phyloP scores from a whole-genome alignment of 805 yeast genomes.

The Clavispora carvajalis region DNA sequence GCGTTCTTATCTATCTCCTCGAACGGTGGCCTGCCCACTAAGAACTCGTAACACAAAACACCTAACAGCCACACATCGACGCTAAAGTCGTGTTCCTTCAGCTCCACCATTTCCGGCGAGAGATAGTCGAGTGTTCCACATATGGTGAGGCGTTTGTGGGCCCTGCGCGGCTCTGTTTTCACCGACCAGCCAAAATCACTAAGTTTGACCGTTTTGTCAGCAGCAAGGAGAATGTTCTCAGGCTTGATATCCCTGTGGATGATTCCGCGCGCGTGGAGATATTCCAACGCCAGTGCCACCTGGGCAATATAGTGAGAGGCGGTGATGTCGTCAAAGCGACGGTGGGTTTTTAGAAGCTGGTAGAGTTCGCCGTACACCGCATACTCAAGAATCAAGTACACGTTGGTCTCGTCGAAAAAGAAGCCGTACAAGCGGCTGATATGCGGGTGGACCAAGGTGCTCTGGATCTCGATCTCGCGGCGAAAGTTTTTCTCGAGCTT shows the following conservation, averaged over 20 bases:
- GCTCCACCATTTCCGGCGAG: slow-evolving; percentile 93
- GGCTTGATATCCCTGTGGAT: slow-evolving; percentile 94
- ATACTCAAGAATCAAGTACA: slow-evolving; percentile 80
- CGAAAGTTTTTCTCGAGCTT: slow-evolving; percentile 81
- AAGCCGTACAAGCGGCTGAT: slow-evolving; percentile 79
- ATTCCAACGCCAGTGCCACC: slow-evolving; percentile 71
- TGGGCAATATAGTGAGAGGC: slow-evolving; percentile 81
- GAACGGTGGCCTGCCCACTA: slow-evolving; percentile 89
- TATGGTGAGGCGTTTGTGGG: slow-evolving; percentile 60
- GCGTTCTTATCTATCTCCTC: slow-evolving; percentile 74
- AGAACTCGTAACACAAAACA: slow-evolving; percentile 73
- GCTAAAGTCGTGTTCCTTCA: slow-evolving; percentile 66
- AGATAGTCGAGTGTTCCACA: slow-evolving; percentile 94
- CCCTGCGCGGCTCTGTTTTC: slow-evolving; percentile 23
- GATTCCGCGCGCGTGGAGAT: slow-evolving; percentile 73
- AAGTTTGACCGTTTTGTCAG: slow-evolving; percentile 71
- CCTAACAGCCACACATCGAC: slow-evolving; percentile 96
- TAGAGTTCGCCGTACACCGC: slow-evolving; percentile 85
- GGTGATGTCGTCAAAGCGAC: slow-evolving; percentile 63
- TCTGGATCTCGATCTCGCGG: slow-evolving; percentile 88
- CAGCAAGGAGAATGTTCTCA: slow-evolving; percentile 78
- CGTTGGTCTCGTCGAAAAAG: slow-evolving; percentile 75
- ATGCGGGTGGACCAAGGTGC: slow-evolving; percentile 70
- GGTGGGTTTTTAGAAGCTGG: slow-evolving; percentile 58
- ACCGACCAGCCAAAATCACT: slow-evolving; percentile 98